These are phyloP conservation scores for Coniophora puteana DNA, from an alignment of 1,284 basidiomycete genomes.

Conservation along the genomic window DNA sequence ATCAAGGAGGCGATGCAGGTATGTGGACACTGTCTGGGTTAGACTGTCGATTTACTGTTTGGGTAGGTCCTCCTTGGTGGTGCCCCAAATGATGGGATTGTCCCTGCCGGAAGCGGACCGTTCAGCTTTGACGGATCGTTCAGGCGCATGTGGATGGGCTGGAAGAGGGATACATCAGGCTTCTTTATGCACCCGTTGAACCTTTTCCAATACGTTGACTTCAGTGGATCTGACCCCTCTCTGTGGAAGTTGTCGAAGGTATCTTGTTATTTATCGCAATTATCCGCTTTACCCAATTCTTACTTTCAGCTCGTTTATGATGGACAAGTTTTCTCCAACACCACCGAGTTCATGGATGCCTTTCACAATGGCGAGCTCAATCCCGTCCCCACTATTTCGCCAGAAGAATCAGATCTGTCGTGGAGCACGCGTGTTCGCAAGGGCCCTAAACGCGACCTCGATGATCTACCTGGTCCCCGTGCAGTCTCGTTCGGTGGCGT, in stretches of 20 bases:
- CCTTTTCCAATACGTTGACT: slow-evolving; percentile 56
- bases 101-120: slow-evolving; percentile 42
- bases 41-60: slow-evolving; percentile 4
- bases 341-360: slow-evolving; percentile 48
- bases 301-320: slow-evolving; percentile 50
- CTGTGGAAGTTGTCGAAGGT: slow-evolving; percentile 50
- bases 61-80: slow-evolving; percentile 42
- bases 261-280: neutral
- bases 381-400: slow-evolving; percentile 32
- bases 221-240: slow-evolving; percentile 49
- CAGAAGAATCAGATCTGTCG: slow-evolving; percentile 23
- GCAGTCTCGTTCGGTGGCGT: slow-evolving; percentile 55
- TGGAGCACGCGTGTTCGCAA: slow-evolving; percentile 49
- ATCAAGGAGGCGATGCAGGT: slow-evolving; percentile 40
- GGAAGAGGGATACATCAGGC: slow-evolving; percentile 46
- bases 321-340: slow-evolving; percentile 46
- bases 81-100: slow-evolving; percentile 43
- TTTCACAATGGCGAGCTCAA: slow-evolving; percentile 51
- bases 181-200: slow-evolving; percentile 51
- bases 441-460: slow-evolving; percentile 45
- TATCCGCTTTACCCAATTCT: slow-evolving; percentile 2
- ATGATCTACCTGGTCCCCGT: slow-evolving; percentile 59
- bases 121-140: slow-evolving; percentile 59
- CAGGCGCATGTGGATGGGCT: slow-evolving; percentile 49
- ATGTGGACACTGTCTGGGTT: slow-evolving; percentile 13